Evolutionary conservation across 2,329 filamentous ascomycete genomes (phyloP).

Genomic region (Neonectria coccinea): DNA sequence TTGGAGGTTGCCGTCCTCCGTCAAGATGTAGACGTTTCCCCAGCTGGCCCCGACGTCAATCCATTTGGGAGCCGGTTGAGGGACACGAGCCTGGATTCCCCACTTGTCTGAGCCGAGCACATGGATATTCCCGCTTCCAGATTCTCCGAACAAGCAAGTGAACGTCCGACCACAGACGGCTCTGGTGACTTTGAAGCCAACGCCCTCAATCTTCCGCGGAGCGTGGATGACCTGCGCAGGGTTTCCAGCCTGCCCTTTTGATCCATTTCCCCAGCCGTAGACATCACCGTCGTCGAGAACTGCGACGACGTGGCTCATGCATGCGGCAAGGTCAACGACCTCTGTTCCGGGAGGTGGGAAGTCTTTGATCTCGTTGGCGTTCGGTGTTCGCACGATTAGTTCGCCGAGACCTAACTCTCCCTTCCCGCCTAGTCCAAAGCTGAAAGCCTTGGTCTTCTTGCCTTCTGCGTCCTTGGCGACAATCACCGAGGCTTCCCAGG

Average conservation of each 20-base stretch:
- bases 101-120: conserved; percentile 84
- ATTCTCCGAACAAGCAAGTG: conserved; percentile 75
- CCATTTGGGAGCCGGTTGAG: conserved; percentile 67
- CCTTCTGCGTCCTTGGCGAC: conserved; percentile 60
- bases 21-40: conserved; percentile 82
- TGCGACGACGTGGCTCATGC: conserved; percentile 81
- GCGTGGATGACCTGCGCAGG: conserved; percentile 64
- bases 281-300: conserved; percentile 80
- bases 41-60: conserved; percentile 81
- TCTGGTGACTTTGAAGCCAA: conserved; percentile 71
- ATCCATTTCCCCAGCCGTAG: conserved; percentile 89
- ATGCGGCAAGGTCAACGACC: conserved; percentile 75
- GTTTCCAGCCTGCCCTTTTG: conserved; percentile 84
- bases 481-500: conserved; percentile 81
- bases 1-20: conserved; percentile 67
- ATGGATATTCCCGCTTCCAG: conserved; percentile 67
- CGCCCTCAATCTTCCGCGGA: conserved; percentile 70
- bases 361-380: conserved; percentile 62
- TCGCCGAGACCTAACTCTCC: conserved; percentile 78
- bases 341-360: conserved; percentile 72
- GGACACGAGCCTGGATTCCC: conserved; percentile 69
- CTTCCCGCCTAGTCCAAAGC: conserved; percentile 74
- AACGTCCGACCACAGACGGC: conserved; percentile 88
- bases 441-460: conserved; percentile 65
- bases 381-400: conserved; percentile 61